Evolutionary conservation across 176 grass and related monocot species (phyloP).

Genomic region (Alloteropsis semialata): DNA sequence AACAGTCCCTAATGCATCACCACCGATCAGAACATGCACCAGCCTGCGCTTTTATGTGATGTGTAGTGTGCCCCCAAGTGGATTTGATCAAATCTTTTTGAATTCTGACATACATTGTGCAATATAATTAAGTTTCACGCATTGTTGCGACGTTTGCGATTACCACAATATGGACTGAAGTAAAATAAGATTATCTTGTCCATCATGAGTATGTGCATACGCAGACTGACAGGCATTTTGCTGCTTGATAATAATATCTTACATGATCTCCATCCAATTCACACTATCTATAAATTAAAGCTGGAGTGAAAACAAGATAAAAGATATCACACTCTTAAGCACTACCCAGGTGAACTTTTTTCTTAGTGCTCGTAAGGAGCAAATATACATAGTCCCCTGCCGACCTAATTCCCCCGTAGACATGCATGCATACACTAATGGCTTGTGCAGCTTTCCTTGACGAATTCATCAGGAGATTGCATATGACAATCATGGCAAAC

Average conservation of each 20-base stretch:
- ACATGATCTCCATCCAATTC: not conserved
- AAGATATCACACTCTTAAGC: not conserved
- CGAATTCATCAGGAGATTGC: not conserved
- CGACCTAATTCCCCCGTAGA: not conserved
- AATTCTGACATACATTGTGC: not conserved
- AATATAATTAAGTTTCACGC: not conserved
- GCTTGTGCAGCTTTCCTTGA: not conserved
- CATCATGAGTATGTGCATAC: too few relatives aligned
- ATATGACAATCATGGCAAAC: not conserved
- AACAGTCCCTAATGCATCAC: too few relatives aligned
- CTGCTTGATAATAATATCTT: not conserved
- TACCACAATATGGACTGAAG: not conserved
- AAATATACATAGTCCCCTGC: not conserved
- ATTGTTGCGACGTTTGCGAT: not conserved
- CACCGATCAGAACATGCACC: too few relatives aligned
- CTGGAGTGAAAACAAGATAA: not conserved
- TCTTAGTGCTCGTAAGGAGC: not conserved
- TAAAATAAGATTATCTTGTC: not conserved
- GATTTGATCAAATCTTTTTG: not conserved
- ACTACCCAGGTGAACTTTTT: not conserved
- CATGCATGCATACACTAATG: not conserved
- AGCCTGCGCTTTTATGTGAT: too few relatives aligned
- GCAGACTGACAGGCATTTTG: not conserved
- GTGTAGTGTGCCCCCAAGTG: too few relatives aligned
- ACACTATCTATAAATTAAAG: not conserved